Evolutionary conservation across 2,329 filamentous ascomycete species (phyloP), one percentile per base, ranked within the genome.

Genomic region (Trichoderma atroviride): DNA sequence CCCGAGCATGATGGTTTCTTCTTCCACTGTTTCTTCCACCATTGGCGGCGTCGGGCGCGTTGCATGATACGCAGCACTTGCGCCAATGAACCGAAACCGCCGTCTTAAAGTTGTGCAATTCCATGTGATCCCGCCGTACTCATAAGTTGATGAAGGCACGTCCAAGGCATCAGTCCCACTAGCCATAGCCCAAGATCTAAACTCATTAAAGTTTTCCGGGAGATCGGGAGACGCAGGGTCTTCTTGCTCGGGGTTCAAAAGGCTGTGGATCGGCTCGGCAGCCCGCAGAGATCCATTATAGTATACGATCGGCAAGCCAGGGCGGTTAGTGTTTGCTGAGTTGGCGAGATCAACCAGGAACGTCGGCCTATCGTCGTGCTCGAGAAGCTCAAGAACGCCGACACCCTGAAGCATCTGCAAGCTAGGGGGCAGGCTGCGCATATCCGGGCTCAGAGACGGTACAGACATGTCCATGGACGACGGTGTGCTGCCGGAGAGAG

Each of bases 341-440:
- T 90, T 87, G 9, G 83, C 82, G 62, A 92, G 79, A 74, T 95
- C 92, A 40, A 95, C 83, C 53, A 95, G 85, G 74, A 95, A 93
- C 0, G 91, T 92, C 3, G 92, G 92, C 58, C 92, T 84, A 61
- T 91, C 87, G 76, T 96, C 92, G 73, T 91, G 87, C 75, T 95
- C 92, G 52, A 96, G 79, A 50, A 95, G 81, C 77, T 95, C 92
- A 24, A 90, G 80, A 11, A 93, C 85, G 29, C 91, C 89, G 63
- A 94, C 83, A 31, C 86, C 86, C 53, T 87, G 87, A 5, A 94
- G 82, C 62, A 88, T 81, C 63, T 88, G 84, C 56, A 88, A 72
- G 5, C 83, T 82, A 2, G 87, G 82, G 1, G 82, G 78, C 66
- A 83, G 79, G 6, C 81, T 79, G 71, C 82, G 81, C 31, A 78